A percentile compares a stretch with the other conserved stretches of the same genome.
phyloP scores from a whole-genome alignment of 2,329 filamentous ascomycete species.

The Dactylellina sp. region DNA sequence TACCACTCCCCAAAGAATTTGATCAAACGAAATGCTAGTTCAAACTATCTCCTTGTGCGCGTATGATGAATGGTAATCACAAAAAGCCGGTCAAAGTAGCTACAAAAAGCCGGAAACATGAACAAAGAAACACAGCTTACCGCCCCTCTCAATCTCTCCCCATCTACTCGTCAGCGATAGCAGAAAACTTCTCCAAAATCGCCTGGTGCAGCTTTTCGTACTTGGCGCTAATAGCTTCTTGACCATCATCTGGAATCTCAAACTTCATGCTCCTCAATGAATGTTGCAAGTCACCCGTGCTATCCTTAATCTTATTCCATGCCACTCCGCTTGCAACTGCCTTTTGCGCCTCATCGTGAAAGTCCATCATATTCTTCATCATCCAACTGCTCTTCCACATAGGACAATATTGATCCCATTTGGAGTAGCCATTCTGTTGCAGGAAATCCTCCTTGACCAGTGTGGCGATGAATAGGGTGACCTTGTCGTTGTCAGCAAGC shows the following conservation, averaged over 20 bases:
- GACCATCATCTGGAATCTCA: slow-evolving; percentile 82
- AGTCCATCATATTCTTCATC: slow-evolving; percentile 99
- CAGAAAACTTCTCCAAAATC: slow-evolving; percentile 97
- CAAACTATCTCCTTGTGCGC: not conserved
- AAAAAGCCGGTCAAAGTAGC: not conserved
- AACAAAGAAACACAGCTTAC: not conserved
- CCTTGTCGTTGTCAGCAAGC: slow-evolving; percentile 96
- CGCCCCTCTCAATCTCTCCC: not conserved
- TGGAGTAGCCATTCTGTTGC: slow-evolving; percentile 98
- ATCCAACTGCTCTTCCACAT: slow-evolving; percentile 99
- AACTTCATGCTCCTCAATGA: slow-evolving; percentile 95
- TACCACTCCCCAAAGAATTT: not conserved
- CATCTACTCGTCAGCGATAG: slow-evolving; percentile 88
- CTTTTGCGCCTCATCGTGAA: slow-evolving; percentile 98
- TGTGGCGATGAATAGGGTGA: slow-evolving; percentile 90
- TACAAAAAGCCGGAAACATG: not conserved
- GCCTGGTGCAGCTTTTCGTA: slow-evolving; percentile 91
- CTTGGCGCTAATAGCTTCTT: slow-evolving; percentile 76
- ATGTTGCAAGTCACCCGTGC: slow-evolving; percentile 85
- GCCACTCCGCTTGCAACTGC: slow-evolving; percentile 88
- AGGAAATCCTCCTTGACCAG: slow-evolving; percentile 98
- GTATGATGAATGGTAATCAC: not conserved
- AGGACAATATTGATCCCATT: slow-evolving; percentile 99
- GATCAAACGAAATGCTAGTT: not conserved
- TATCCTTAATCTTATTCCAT: slow-evolving; percentile 93